Percentiles rank a stretch among this genome's conserved stretches.
Conservation (phyloP, 2,329 filamentous ascomycete genomes). For the Colletotrichum scovillei region DNA sequence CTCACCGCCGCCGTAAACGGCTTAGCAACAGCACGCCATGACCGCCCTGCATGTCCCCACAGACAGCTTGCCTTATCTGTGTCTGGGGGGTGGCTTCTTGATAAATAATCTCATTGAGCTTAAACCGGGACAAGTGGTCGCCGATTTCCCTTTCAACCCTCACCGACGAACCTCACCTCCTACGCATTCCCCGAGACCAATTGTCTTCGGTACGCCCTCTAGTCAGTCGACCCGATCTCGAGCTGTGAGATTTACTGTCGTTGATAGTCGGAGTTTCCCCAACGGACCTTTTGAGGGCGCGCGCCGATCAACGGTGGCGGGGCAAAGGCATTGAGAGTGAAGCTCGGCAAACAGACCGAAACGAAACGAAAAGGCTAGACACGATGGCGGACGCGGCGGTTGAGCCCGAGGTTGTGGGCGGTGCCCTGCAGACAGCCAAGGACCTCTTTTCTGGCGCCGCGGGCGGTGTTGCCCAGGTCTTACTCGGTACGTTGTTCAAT, state of each 20-base stretch:
- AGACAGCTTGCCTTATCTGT: background rate
- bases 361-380: background rate
- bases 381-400: constrained; percentile 31
- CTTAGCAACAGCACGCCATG: constrained; percentile 7
- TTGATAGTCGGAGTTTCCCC: background rate
- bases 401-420: constrained; percentile 37
- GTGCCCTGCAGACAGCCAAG: constrained; percentile 76
- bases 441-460: constrained; percentile 92
- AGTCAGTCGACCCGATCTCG: background rate
- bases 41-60: background rate
- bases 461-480: constrained; percentile 92
- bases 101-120: constrained; percentile 9
- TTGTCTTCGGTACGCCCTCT: background rate
- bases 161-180: background rate
- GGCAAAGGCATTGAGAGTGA: background rate
- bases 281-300: background rate
- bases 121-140: background rate
- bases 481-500: constrained; percentile 76
- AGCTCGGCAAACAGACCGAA: constrained; percentile 6
- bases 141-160: background rate
- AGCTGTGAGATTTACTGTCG: background rate
- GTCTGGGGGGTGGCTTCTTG: background rate
- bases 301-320: constrained; percentile 13
- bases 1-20: background rate
- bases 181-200: background rate